Conservation (phyloP, 345 rosid genomes). For the Aquilaria sinensis region DNA sequence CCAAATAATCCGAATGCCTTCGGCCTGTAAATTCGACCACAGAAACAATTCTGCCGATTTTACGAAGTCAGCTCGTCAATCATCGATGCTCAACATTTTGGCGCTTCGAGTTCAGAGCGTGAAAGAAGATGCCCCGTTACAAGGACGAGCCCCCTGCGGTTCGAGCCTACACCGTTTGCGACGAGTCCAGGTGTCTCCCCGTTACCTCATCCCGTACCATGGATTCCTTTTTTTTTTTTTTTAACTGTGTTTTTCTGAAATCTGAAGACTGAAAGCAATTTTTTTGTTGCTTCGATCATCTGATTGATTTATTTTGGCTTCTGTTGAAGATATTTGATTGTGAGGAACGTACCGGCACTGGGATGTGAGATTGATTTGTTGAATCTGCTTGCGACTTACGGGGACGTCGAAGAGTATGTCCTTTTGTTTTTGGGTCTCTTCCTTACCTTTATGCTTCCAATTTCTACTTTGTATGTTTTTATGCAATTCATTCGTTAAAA, state of each 20-base stretch:
- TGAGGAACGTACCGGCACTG: conserved; percentile 83
- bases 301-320: background rate
- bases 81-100: background rate
- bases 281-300: background rate
- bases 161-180: conserved; percentile 82
- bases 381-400: conserved; percentile 62
- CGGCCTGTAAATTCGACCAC: too few relatives aligned
- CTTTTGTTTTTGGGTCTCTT: background rate
- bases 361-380: conserved; percentile 88
- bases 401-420: conserved; percentile 82
- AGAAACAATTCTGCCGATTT: too few relatives aligned
- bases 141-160: conserved; percentile 61
- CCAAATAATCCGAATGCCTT: too few relatives aligned
- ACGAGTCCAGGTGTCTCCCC: conserved; percentile 58
- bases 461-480: background rate
- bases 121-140: conserved; percentile 44
- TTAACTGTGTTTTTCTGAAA: background rate
- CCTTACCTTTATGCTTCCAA: background rate
- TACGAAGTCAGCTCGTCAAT: too few relatives aligned
- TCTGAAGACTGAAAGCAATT: conserved; percentile 4
- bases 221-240: background rate
- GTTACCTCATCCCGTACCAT: background rate
- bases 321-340: conserved; percentile 56
- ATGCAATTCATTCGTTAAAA: background rate
- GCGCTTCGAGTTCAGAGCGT: background rate